Conservation (phyloP, 2,329 filamentous ascomycete species). For the Pezizomycotina sp. region DNA sequence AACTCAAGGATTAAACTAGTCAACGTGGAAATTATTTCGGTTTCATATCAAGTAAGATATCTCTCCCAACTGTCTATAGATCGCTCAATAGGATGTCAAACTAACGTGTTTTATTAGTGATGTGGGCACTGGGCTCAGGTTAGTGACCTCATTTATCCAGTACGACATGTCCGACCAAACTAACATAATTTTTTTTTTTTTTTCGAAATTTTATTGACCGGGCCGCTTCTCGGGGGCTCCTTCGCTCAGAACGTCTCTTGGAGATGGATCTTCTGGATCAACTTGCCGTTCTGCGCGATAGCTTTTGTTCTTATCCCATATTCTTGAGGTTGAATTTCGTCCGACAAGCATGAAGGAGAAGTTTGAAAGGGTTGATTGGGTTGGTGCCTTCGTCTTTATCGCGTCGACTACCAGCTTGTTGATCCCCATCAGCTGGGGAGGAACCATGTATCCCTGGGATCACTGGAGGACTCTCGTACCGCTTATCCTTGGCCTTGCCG, state of each 20-base stretch:
- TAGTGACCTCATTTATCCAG: too few relatives aligned
- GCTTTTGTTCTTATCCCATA: slow-evolving; percentile 35
- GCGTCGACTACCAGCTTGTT: slow-evolving; percentile 42
- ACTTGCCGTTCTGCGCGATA: slow-evolving; percentile 41
- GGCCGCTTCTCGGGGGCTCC: slow-evolving; percentile 38
- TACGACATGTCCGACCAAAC: too few relatives aligned
- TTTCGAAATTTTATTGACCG: too few relatives aligned
- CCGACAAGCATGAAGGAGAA: slow-evolving; percentile 35
- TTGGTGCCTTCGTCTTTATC: slow-evolving; percentile 46
- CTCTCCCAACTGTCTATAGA: too few relatives aligned
- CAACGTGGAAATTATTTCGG: slow-evolving; percentile 33
- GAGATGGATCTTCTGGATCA: slow-evolving; percentile 52
- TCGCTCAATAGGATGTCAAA: too few relatives aligned
- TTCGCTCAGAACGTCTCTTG: slow-evolving; percentile 38
- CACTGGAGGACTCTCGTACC: slow-evolving; percentile 47
- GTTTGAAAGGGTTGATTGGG: slow-evolving; percentile 43
- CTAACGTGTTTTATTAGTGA: too few relatives aligned
- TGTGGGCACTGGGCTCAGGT: slow-evolving; percentile 46
- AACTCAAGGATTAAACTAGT: slow-evolving; percentile 17
- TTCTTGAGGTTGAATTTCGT: slow-evolving; percentile 37
- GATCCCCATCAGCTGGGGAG: slow-evolving; percentile 48
- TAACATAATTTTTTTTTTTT: too few relatives aligned
- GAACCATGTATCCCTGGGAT: slow-evolving; percentile 47
- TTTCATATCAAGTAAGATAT: slow-evolving; percentile 31
- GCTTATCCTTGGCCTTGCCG: slow-evolving; percentile 38